These are phyloP conservation scores for Hypoxylon sp. DNA, from an alignment of 2,329 filamentous ascomycete species.

Conservation along the genomic window DNA sequence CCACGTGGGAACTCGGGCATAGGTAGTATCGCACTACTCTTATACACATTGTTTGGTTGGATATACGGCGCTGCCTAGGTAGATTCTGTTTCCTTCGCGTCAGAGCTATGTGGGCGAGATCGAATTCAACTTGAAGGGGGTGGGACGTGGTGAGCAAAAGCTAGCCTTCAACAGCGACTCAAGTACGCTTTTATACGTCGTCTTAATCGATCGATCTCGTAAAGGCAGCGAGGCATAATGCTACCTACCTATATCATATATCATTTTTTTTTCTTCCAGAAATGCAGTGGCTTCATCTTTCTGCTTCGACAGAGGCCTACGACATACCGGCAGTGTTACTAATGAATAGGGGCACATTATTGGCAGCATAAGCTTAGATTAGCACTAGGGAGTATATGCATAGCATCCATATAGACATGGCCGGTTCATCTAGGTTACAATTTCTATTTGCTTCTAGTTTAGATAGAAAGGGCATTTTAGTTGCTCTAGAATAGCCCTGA, in stretches of 20 bases:
- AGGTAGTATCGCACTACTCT: conserved; percentile 3
- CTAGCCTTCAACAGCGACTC: neutral
- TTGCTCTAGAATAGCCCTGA: neutral
- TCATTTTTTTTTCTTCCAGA: neutral
- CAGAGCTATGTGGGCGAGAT: neutral
- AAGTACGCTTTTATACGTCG: neutral
- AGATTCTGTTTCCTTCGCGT: neutral
- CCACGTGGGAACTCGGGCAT: conserved; percentile 12
- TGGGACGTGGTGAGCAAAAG: neutral
- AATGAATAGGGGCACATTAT: neutral
- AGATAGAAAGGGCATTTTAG: neutral
- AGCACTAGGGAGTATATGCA: neutral
- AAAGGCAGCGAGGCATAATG: neutral
- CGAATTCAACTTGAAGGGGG: neutral
- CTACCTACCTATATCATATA: conserved; percentile 3
- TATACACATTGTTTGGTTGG: conserved; percentile 9
- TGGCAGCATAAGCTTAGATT: neutral
- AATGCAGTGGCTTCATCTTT: neutral
- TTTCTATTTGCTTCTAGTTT: neutral
- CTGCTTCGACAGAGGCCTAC: neutral
- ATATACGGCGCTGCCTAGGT: neutral
- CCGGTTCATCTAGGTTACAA: neutral
- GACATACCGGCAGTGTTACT: neutral
- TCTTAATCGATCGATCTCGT: neutral
- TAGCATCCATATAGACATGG: neutral